A percentile compares a stretch with the other conserved stretches of the same genome.
Conservation (phyloP, 1,139 yeast genomes). For the Taphrina betulina region DNA sequence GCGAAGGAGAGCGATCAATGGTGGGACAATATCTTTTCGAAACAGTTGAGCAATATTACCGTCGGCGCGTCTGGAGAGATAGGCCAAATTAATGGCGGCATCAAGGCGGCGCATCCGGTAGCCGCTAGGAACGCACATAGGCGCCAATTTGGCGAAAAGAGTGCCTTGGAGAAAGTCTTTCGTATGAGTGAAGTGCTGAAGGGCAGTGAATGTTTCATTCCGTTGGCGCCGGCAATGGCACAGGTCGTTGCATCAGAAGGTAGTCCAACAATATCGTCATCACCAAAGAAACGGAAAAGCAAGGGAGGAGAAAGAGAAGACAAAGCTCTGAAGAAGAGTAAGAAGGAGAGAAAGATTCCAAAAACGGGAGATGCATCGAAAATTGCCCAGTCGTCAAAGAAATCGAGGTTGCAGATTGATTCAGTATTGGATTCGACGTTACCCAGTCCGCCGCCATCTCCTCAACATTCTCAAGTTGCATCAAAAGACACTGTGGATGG, state of each 20-base stretch:
- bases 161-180: slow-evolving; percentile 26
- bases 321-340: background rate
- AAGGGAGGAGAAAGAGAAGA: no score
- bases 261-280: no score
- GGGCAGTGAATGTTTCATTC: slow-evolving; percentile 15
- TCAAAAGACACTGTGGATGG: background rate
- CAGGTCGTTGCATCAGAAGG: background rate
- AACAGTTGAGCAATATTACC: slow-evolving; percentile 25
- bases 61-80: slow-evolving; percentile 17
- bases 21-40: slow-evolving; percentile 30
- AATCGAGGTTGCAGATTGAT: background rate
- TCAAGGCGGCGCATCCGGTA: slow-evolving; percentile 27
- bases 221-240: background rate
- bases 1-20: slow-evolving; percentile 29
- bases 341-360: background rate
- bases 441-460: background rate
- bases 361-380: background rate
- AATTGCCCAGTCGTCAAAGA: background rate
- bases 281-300: no score
- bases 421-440: background rate
- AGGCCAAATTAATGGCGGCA: slow-evolving; percentile 24
- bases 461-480: background rate
- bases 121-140: slow-evolving; percentile 29
- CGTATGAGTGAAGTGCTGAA: slow-evolving; percentile 23
- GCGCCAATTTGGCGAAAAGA: slow-evolving; percentile 17